phyloP scores from a whole-genome alignment of 495 filamentous ascomycete species.

The Penicillium goetzii region DNA sequence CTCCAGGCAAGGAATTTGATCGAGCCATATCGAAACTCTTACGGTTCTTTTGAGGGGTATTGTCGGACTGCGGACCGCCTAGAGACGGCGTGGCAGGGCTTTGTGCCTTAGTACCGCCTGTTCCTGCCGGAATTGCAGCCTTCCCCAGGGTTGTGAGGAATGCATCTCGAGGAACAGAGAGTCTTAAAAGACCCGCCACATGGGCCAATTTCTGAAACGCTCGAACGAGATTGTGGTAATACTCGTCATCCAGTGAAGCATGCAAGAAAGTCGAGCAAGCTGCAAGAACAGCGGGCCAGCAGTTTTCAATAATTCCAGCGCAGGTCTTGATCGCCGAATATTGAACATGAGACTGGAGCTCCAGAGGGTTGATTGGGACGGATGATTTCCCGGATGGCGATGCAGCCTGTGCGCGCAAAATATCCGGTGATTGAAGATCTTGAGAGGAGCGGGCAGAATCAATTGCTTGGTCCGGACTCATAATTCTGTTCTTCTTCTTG shows the following conservation, averaged over 20 bases:
- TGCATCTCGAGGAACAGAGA: slow-evolving; percentile 86
- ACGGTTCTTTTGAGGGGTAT: slow-evolving; percentile 45
- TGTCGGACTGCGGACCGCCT: slow-evolving; percentile 27
- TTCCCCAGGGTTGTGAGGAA: slow-evolving; percentile 94
- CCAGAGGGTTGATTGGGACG: slow-evolving; percentile 79
- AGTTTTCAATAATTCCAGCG: slow-evolving; percentile 81
- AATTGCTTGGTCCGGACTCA: slow-evolving; percentile 38
- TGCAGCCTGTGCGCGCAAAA: slow-evolving; percentile 34
- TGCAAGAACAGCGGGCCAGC: slow-evolving; percentile 94
- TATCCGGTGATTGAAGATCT: slow-evolving; percentile 44
- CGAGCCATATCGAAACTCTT: slow-evolving; percentile 33
- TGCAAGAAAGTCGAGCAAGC: slow-evolving; percentile 94
- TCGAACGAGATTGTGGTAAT: slow-evolving; percentile 89
- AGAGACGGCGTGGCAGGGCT: slow-evolving; percentile 12
- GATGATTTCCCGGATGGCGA: slow-evolving; percentile 58
- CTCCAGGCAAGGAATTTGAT: slow-evolving; percentile 24
- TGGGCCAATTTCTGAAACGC: slow-evolving; percentile 96
- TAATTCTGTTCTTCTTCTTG: slow-evolving; percentile 55
- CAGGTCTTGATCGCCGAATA: slow-evolving; percentile 71
- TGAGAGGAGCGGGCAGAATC: slow-evolving; percentile 47
- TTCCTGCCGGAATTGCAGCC: slow-evolving; percentile 80
- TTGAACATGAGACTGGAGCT: slow-evolving; percentile 69
- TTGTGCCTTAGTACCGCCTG: slow-evolving; percentile 49
- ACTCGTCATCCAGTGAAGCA: slow-evolving; percentile 89
- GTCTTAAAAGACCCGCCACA: slow-evolving; percentile 83